These are phyloP conservation scores for Auxenochlorella protothecoides DNA, from an alignment of 139 green algal species.

Conservation along the genomic window DNA sequence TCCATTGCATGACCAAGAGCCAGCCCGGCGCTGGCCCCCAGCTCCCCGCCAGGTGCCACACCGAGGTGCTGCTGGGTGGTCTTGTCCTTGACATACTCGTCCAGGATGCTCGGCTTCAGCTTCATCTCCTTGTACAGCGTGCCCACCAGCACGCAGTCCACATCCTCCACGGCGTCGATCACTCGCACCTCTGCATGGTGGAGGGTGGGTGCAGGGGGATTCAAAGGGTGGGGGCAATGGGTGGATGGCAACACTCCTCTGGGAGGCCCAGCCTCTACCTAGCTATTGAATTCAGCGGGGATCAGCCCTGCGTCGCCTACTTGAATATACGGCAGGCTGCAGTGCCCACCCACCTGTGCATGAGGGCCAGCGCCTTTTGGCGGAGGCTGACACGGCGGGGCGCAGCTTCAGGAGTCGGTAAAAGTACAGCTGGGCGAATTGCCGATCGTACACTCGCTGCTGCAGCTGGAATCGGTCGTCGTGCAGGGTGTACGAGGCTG, in stretches of 20 bases:
- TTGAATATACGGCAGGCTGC: neutral
- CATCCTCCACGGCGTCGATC: slow-evolving; percentile 63
- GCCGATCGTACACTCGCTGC: slow-evolving; percentile 44
- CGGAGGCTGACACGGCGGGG: slow-evolving; percentile 25
- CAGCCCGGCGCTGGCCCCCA: too few relatives aligned
- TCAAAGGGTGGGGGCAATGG: too few relatives aligned
- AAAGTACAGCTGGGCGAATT: slow-evolving; percentile 94
- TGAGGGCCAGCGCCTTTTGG: slow-evolving; percentile 52
- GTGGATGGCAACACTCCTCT: too few relatives aligned
- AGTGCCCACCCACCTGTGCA: slow-evolving; percentile 30
- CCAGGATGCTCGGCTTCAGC: slow-evolving; percentile 89
- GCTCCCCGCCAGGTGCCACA: neutral
- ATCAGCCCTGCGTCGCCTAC: neutral
- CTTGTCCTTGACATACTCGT: slow-evolving; percentile 77
- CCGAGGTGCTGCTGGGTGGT: slow-evolving; percentile 9
- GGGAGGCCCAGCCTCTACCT: neutral
- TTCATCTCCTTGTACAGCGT: slow-evolving; percentile 97
- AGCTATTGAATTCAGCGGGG: neutral
- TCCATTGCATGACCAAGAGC: too few relatives aligned
- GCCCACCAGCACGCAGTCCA: slow-evolving; percentile 66
- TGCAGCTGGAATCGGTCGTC: too few relatives aligned
- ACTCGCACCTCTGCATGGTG: slow-evolving; percentile 49
- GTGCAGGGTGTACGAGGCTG: neutral
- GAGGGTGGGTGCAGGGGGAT: neutral
- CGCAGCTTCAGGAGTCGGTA: slow-evolving; percentile 58